These are phyloP conservation scores for Cytospora chrysosperma DNA, from an alignment of 2,329 filamentous ascomycete genomes.

Conservation along the genomic window DNA sequence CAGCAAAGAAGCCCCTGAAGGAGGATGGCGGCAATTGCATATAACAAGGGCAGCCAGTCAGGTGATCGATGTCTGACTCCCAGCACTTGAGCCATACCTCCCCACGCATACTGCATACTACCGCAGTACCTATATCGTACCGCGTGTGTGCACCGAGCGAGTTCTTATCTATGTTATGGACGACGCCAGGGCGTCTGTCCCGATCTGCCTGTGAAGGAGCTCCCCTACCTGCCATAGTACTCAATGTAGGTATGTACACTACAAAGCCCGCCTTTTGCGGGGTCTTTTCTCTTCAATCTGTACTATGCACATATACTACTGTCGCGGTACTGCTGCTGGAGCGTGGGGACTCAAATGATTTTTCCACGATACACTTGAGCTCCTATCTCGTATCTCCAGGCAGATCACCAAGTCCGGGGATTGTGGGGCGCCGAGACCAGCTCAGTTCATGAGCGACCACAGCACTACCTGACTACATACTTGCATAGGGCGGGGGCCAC, in stretches of 20 bases:
- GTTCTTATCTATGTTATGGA: too few species aligned
- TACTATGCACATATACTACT: background rate
- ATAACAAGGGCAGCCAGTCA: background rate
- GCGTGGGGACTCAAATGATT: background rate
- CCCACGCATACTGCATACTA: too few species aligned
- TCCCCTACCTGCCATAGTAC: too few species aligned
- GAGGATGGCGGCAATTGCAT: background rate
- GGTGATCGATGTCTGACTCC: background rate
- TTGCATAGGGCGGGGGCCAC: background rate
- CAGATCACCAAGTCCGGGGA: slow-evolving; percentile 9
- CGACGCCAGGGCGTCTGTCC: background rate
- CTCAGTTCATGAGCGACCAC: background rate
- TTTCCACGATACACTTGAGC: background rate
- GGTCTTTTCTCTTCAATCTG: background rate
- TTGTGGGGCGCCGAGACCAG: slow-evolving; percentile 2
- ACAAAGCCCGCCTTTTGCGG: background rate
- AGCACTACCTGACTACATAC: slow-evolving; percentile 1
- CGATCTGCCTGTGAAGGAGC: background rate
- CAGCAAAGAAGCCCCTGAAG: background rate
- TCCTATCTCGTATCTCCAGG: background rate
- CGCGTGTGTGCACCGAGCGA: too few species aligned
- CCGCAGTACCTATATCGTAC: too few species aligned
- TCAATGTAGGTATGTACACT: too few species aligned
- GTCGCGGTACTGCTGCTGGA: too few species aligned
- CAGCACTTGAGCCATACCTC: too few species aligned